Conservation (phyloP, 1,284 basidiomycete genomes). For the Leucoagaricus sp. region DNA sequence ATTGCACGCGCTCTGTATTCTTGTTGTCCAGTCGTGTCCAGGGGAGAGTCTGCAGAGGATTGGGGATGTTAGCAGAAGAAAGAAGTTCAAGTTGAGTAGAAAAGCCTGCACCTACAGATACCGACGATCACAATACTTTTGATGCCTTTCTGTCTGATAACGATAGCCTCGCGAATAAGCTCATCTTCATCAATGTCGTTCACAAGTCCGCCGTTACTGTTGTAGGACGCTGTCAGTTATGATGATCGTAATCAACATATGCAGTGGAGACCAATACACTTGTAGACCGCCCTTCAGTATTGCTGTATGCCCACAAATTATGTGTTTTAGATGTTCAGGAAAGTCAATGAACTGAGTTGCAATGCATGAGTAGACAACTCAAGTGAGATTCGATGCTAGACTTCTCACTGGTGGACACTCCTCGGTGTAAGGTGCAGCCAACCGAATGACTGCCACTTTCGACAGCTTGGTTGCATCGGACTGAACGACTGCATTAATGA, state of each 20-base stretch:
- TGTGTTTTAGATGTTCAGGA: slow-evolving; percentile 37
- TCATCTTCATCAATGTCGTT: slow-evolving; percentile 40
- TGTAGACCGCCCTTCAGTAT: slow-evolving; percentile 50
- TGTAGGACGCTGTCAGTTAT: too few relatives aligned
- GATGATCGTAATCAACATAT: too few relatives aligned
- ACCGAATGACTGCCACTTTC: slow-evolving; percentile 50
- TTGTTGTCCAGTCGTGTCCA: slow-evolving; percentile 44
- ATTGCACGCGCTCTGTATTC: slow-evolving; percentile 43
- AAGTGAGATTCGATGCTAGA: neutral
- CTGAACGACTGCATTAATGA: slow-evolving; percentile 56
- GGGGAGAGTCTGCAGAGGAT: slow-evolving; percentile 35
- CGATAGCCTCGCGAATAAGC: slow-evolving; percentile 39
- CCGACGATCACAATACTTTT: slow-evolving; percentile 46
- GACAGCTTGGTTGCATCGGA: slow-evolving; percentile 43
- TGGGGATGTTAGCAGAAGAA: neutral
- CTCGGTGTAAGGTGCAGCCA: slow-evolving; percentile 48
- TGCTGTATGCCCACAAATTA: slow-evolving; percentile 46
- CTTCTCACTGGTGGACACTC: slow-evolving; percentile 34
- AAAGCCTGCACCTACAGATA: slow-evolving; percentile 30
- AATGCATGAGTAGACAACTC: neutral
- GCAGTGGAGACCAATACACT: slow-evolving; percentile 34
- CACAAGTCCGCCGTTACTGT: slow-evolving; percentile 44
- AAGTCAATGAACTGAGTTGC: slow-evolving; percentile 45
- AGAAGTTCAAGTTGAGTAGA: neutral
- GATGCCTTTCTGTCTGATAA: slow-evolving; percentile 43